Evolutionary conservation across 768 basidiomycete genomes (phyloP).

Genomic region (Boletus subparvulus): DNA sequence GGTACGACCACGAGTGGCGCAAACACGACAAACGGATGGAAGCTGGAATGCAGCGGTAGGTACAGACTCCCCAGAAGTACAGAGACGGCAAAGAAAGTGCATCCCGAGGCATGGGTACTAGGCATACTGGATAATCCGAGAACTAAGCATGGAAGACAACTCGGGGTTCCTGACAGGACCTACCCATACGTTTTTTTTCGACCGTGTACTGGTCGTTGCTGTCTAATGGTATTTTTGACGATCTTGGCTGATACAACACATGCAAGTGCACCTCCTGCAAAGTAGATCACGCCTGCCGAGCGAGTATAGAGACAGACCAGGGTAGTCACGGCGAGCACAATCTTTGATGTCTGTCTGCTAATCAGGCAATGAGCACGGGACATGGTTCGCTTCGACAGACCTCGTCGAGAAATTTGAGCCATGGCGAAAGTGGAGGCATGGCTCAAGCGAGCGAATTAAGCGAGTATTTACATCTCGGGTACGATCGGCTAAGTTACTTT

Average conservation of each 20-base stretch:
- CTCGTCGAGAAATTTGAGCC: conserved; percentile 35
- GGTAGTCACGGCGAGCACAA: conserved; percentile 54
- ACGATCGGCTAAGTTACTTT: neutral
- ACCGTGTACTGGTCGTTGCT: conserved; percentile 54
- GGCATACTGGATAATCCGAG: conserved; percentile 61
- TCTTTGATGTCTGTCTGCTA: conserved; percentile 51
- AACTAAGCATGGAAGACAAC: neutral
- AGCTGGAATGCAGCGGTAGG: conserved; percentile 57
- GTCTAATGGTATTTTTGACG: conserved; percentile 59
- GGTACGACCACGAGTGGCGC: conserved; percentile 53
- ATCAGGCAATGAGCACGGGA: conserved; percentile 4
- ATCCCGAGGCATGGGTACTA: conserved; percentile 74
- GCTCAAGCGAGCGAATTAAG: neutral
- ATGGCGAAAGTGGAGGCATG: conserved; percentile 18
- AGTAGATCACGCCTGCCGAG: conserved; percentile 62
- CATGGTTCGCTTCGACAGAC: conserved; percentile 12
- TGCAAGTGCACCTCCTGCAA: conserved; percentile 53
- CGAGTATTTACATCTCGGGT: neutral
- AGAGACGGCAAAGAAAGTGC: conserved; percentile 63
- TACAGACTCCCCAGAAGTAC: conserved; percentile 54
- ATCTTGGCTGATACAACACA: conserved; percentile 61
- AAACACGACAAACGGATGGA: conserved; percentile 36
- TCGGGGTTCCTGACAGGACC: conserved; percentile 14
- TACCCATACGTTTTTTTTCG: conserved; percentile 70
- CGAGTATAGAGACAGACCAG: conserved; percentile 54